phyloP scores from a whole-genome alignment of 768 basidiomycete genomes.

The Termitomyces eurrhizus region DNA sequence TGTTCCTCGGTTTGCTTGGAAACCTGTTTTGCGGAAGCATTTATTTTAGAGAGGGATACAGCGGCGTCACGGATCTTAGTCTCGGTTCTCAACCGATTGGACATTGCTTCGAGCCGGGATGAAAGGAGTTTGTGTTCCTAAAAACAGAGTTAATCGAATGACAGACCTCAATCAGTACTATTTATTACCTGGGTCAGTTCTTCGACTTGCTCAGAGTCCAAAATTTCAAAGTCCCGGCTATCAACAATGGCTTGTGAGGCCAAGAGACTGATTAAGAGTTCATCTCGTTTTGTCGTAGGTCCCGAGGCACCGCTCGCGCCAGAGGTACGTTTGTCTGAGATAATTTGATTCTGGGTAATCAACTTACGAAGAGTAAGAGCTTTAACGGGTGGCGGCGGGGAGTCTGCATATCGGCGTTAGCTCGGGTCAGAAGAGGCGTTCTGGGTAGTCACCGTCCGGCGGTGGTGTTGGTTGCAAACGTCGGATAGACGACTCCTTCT shows the following conservation, averaged over 20 bases:
- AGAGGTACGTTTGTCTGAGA: slow-evolving; percentile 30
- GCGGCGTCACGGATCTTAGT: slow-evolving; percentile 89
- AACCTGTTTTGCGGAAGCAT: slow-evolving; percentile 51
- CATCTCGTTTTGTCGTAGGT: slow-evolving; percentile 63
- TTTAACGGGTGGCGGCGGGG: slow-evolving; percentile 10
- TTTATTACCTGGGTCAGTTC: slow-evolving; percentile 43
- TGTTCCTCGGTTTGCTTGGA: slow-evolving; percentile 69
- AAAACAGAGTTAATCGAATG: slow-evolving; percentile 1
- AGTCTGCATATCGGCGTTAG: slow-evolving; percentile 21
- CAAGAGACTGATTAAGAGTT: slow-evolving; percentile 83
- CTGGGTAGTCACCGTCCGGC: slow-evolving; percentile 19
- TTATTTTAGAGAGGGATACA: slow-evolving; percentile 65
- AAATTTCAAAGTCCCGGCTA: slow-evolving; percentile 74
- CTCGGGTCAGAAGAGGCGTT: slow-evolving; percentile 19
- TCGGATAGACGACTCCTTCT: slow-evolving; percentile 42
- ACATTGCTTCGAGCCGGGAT: slow-evolving; percentile 60
- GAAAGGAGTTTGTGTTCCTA: slow-evolving; percentile 76
- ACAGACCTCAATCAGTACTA: slow-evolving; percentile 4
- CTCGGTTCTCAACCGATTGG: slow-evolving; percentile 75
- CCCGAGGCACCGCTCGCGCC: slow-evolving; percentile 26
- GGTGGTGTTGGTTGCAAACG: slow-evolving; percentile 24
- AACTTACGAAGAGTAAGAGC: slow-evolving; percentile 12
- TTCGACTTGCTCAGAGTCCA: slow-evolving; percentile 52
- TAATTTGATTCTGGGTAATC: slow-evolving; percentile 12
- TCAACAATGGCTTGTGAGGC: slow-evolving; percentile 96